Percentiles rank a stretch among this genome's conserved stretches.
Conservation (phyloP, 768 basidiomycete genomes). For the Tylopilus plumbeoviolaceoides region DNA sequence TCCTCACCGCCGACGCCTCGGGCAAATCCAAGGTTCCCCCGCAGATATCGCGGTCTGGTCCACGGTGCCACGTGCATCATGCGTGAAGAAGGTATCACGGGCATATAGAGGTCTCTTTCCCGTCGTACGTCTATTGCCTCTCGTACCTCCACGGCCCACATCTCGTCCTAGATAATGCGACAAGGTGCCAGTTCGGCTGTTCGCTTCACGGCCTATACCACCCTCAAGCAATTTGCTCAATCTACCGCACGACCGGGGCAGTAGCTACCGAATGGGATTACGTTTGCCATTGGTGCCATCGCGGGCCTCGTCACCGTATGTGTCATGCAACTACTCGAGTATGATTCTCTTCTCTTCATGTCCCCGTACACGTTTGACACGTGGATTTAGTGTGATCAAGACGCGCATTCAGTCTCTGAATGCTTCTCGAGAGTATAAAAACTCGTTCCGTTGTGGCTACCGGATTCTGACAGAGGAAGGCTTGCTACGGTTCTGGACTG, state of each 20-base stretch:
- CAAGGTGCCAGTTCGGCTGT: too few relatives aligned
- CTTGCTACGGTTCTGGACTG: slow-evolving; percentile 98
- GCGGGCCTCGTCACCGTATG: slow-evolving; percentile 96
- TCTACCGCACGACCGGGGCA: slow-evolving; percentile 81
- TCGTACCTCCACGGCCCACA: too few relatives aligned
- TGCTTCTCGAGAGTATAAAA: slow-evolving; percentile 80
- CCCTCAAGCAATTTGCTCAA: too few relatives aligned
- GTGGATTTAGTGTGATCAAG: slow-evolving; percentile 80
- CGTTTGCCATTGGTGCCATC: slow-evolving; percentile 90
- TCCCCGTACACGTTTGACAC: background rate
- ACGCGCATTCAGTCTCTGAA: slow-evolving; percentile 95
- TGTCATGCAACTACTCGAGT: slow-evolving; percentile 84
- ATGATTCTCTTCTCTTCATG: slow-evolving; percentile 12
- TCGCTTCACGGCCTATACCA: too few relatives aligned
- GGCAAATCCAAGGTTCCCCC: too few relatives aligned
- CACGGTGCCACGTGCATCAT: slow-evolving; percentile 84
- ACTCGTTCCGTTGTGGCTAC: slow-evolving; percentile 96
- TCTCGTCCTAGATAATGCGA: too few relatives aligned
- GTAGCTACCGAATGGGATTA: slow-evolving; percentile 78
- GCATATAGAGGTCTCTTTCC: slow-evolving; percentile 90
- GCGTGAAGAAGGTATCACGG: slow-evolving; percentile 76
- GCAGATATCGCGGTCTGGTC: slow-evolving; percentile 81
- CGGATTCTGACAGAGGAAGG: too few relatives aligned
- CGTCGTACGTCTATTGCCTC: slow-evolving; percentile 66
- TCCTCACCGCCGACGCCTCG: slow-evolving; percentile 40